These are phyloP conservation scores for Sphaerulina populicola DNA, from an alignment of 2,329 filamentous ascomycete genomes.

Conservation along the genomic window DNA sequence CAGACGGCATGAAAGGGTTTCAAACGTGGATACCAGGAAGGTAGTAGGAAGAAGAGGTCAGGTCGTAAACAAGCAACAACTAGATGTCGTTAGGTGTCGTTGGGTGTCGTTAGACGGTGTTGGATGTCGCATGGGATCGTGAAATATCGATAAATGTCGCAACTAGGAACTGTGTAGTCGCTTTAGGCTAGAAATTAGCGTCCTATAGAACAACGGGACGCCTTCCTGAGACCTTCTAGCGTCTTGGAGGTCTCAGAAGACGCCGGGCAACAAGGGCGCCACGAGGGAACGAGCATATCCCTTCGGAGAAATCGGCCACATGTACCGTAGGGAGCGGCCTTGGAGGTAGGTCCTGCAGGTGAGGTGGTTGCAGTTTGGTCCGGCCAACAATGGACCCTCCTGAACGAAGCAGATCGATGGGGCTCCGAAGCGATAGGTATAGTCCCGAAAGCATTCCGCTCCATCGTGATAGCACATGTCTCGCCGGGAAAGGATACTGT, in stretches of 20 bases:
- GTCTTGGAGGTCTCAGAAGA: not conserved
- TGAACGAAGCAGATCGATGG: too few relatives aligned
- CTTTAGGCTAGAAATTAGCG: not conserved
- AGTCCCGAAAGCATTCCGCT: too few relatives aligned
- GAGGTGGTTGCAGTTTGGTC: too few relatives aligned
- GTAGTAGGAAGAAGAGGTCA: not conserved
- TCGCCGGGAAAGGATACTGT: too few relatives aligned
- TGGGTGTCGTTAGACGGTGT: not conserved
- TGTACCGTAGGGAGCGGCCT: too few relatives aligned
- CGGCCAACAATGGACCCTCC: too few relatives aligned
- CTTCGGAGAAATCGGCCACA: not conserved
- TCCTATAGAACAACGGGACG: not conserved
- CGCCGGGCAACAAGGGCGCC: not conserved
- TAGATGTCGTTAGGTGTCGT: not conserved
- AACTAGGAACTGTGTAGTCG: not conserved
- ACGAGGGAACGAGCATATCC: not conserved
- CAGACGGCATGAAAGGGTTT: not conserved
- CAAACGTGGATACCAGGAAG: not conserved
- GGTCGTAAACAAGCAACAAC: not conserved
- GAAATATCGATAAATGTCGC: not conserved
- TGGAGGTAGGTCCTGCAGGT: too few relatives aligned
- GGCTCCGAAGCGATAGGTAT: too few relatives aligned
- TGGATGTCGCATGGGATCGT: not conserved
- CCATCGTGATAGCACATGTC: too few relatives aligned
- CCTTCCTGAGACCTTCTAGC: constrained; percentile 1